Evolutionary conservation across 176 grass and related monocot genomes (phyloP).

Genomic region (Otatea glauca): DNA sequence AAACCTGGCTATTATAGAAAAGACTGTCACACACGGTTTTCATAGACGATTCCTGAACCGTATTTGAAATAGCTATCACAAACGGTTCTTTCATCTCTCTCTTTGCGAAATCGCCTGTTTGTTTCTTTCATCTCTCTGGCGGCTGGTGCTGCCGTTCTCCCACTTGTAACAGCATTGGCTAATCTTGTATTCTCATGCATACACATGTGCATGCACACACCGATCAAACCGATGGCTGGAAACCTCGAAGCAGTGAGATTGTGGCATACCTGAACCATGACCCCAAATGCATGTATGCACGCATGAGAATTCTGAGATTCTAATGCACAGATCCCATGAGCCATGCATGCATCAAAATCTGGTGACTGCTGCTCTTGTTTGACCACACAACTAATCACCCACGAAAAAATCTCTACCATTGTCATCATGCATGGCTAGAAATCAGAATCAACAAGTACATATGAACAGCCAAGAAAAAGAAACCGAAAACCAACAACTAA

Average conservation of each 20-base stretch:
- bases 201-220: background rate
- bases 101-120: background rate
- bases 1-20: too few relatives aligned
- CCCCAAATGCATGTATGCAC: conserved; percentile 15
- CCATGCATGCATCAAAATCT: conserved; percentile 25
- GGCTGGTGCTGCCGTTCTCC: background rate
- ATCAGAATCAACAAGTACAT: background rate
- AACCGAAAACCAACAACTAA: background rate
- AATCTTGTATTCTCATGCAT: too few relatives aligned
- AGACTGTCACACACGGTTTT: too few relatives aligned
- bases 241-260: background rate
- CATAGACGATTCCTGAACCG: too few relatives aligned
- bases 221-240: background rate
- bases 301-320: conserved; percentile 37
- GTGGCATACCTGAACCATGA: conserved; percentile 44
- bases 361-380: conserved; percentile 26
- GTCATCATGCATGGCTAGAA: conserved; percentile 8
- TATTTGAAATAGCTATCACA: too few relatives aligned
- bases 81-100: too few relatives aligned
- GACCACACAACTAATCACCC: conserved; percentile 36
- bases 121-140: background rate
- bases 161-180: too few relatives aligned
- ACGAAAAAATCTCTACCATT: background rate
- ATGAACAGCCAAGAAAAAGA: background rate
- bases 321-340: conserved; percentile 40